phyloP scores from a whole-genome alignment of 129 eudicot species.

The Erigeron canadensis region DNA sequence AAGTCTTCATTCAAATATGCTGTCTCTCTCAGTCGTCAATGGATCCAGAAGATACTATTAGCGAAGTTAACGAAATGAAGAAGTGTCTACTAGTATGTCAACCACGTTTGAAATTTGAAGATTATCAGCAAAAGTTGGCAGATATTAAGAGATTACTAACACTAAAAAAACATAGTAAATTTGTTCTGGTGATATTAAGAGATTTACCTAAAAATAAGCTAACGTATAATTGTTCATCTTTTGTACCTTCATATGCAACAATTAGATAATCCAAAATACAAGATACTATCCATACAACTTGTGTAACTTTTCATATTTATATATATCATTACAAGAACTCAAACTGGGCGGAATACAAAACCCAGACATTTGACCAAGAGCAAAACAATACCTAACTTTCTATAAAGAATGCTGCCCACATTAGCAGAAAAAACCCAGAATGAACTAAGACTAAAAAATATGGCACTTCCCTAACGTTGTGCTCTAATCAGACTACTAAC shows the following conservation, averaged over 20 bases:
- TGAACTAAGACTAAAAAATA: conserved; percentile 25
- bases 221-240: not conserved
- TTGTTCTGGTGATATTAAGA: not conserved
- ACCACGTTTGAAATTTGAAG: too few relatives aligned
- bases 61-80: too few relatives aligned
- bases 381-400: conserved; percentile 28
- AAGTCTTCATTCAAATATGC: too few relatives aligned
- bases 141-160: too few relatives aligned
- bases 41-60: too few relatives aligned
- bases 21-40: too few relatives aligned
- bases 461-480: conserved; percentile 27
- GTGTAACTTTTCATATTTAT: conserved; percentile 14
- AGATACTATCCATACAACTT: conserved; percentile 18
- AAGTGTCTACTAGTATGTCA: too few relatives aligned
- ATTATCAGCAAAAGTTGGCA: too few relatives aligned
- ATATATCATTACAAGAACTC: conserved; percentile 31
- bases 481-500: conserved; percentile 20
- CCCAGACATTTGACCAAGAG: conserved; percentile 19
- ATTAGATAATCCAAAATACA: not conserved
- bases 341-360: conserved; percentile 15
- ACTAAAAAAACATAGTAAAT: not conserved
- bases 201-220: not conserved
- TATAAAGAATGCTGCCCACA: conserved; percentile 41
- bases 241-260: not conserved
- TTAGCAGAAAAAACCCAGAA: conserved; percentile 26